Percentiles rank a stretch among this genome's conserved stretches.
phyloP scores from a whole-genome alignment of 768 basidiomycete species.

The Auricularia auricula-judae region DNA sequence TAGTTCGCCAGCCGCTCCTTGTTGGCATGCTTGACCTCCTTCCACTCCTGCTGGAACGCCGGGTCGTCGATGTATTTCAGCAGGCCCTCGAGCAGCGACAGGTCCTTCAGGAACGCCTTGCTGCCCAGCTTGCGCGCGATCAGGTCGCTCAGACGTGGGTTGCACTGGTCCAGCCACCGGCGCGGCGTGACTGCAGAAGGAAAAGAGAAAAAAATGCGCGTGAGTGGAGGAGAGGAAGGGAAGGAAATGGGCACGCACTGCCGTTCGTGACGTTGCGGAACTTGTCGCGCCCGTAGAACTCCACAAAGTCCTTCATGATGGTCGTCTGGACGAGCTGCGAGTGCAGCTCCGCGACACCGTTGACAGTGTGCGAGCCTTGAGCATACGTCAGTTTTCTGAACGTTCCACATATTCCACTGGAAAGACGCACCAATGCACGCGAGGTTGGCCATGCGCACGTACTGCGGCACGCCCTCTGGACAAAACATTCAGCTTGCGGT shows the following conservation, averaged over 20 bases:
- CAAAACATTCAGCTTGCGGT: neutral
- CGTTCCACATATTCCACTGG: constrained; percentile 1
- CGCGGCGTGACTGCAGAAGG: constrained; percentile 62
- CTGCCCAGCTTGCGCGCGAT: constrained; percentile 70
- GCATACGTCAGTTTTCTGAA: constrained; percentile 1
- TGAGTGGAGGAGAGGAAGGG: neutral
- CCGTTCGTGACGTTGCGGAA: constrained; percentile 3
- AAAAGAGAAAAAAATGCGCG: neutral
- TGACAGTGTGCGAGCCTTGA: constrained; percentile 64
- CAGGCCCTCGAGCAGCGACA: constrained; percentile 68
- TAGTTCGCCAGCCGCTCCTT: constrained; percentile 79
- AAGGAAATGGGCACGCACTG: constrained; percentile 23
- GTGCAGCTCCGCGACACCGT: constrained; percentile 96
- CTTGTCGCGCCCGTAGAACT: constrained; percentile 77
- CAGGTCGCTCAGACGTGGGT: constrained; percentile 74
- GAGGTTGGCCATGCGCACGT: constrained; percentile 84
- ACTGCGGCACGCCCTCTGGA: constrained; percentile 73
- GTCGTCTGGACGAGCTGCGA: constrained; percentile 77
- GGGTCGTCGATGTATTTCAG: constrained; percentile 61
- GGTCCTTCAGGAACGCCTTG: constrained; percentile 75
- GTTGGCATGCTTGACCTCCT: constrained; percentile 77
- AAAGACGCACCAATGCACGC: constrained; percentile 50
- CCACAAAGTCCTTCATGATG: constrained; percentile 86
- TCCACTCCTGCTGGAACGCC: constrained; percentile 70
- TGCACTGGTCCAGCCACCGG: constrained; percentile 87